Evolutionary conservation across 225 moss, liverwort and hornwort genomes (phyloP).

Genomic region (Climacium dendroides): DNA sequence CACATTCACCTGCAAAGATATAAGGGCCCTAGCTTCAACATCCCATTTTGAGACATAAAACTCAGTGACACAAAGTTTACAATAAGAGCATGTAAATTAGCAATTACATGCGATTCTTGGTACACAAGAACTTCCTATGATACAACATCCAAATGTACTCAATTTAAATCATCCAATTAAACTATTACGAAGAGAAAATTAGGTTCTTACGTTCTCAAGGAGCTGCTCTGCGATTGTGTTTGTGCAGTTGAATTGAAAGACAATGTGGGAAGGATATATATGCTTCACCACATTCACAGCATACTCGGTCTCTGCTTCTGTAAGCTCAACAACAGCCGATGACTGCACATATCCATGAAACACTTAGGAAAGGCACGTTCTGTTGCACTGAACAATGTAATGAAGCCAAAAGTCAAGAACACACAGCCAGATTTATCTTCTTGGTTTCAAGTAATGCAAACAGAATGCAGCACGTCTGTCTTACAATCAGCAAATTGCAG

Average conservation of each 20-base stretch:
- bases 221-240: constrained; percentile 77
- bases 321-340: constrained; percentile 65
- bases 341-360: constrained; percentile 45
- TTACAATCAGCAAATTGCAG: neutral
- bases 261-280: constrained; percentile 56
- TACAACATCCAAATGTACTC: neutral
- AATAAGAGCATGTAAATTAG: neutral
- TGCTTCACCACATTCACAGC: constrained; percentile 83
- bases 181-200: neutral
- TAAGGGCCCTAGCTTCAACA: neutral
- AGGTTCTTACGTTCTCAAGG: constrained; percentile 47
- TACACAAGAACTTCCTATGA: neutral
- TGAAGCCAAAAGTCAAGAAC: neutral
- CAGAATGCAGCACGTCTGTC: neutral
- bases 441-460: neutral
- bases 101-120: neutral
- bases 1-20: constrained; percentile 47
- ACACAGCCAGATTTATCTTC: neutral
- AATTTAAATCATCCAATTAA: neutral
- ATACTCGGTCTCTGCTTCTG: constrained; percentile 89
- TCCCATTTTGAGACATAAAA: neutral
- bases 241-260: constrained; percentile 91
- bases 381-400: neutral
- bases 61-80: neutral
- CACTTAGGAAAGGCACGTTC: neutral